These are phyloP conservation scores for Haplosporangium sp. DNA, from an alignment of 371 early-diverging fungal species.

Conservation along the genomic window DNA sequence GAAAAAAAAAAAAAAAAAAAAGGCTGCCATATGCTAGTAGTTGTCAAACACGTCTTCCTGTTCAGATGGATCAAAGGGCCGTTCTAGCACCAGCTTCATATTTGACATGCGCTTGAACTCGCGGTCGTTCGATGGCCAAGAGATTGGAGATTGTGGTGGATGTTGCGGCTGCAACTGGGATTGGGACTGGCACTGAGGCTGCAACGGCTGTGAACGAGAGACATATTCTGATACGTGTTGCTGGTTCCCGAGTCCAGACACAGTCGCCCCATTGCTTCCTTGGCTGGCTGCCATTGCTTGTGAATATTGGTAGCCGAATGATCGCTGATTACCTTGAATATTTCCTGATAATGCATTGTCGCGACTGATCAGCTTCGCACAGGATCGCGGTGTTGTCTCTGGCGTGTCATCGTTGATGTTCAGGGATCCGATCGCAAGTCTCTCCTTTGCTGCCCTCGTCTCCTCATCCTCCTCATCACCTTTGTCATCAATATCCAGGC, in stretches of 20 bases:
- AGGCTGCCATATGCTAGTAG: constrained; percentile 11
- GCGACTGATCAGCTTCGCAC: constrained; percentile 5
- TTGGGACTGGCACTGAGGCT: constrained; percentile 21
- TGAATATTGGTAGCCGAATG: constrained; percentile 8
- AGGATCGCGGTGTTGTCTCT: constrained; percentile 16
- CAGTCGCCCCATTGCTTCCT: neutral
- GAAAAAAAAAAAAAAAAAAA: constrained; percentile 17
- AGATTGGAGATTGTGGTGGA: constrained; percentile 11
- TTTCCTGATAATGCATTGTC: constrained; percentile 6
- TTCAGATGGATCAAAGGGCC: constrained; percentile 37
- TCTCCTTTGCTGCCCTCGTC: constrained; percentile 33
- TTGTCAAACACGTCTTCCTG: constrained; percentile 45
- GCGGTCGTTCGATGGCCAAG: constrained; percentile 43
- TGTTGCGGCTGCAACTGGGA: constrained; percentile 10
- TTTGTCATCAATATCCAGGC: constrained; percentile 16
- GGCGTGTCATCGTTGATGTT: constrained; percentile 51
- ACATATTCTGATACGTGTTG: constrained; percentile 8
- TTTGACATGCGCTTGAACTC: constrained; percentile 52
- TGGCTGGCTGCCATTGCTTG: neutral
- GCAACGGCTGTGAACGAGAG: constrained; percentile 15
- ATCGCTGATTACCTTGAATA: neutral
- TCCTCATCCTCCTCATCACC: constrained; percentile 47
- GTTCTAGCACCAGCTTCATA: constrained; percentile 44
- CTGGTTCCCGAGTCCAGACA: constrained; percentile 10
- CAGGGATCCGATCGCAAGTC: constrained; percentile 40